A percentile compares a stretch with the other conserved stretches of the same genome.
Conservation (phyloP, 2,329 filamentous ascomycete species). For the Alternaria alternata region DNA sequence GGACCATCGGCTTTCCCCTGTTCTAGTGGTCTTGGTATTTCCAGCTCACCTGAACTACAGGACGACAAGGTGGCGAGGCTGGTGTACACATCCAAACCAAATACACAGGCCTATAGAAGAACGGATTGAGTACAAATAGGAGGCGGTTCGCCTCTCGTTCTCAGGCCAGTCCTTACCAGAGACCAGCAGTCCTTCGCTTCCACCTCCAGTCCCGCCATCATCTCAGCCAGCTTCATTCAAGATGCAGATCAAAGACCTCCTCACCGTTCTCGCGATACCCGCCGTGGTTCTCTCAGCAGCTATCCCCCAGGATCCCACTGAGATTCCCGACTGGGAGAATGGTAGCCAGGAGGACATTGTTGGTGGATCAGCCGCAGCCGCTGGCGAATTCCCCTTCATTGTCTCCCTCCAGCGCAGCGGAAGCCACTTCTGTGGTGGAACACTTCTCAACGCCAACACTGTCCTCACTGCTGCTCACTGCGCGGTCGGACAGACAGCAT, state of each 20-base stretch:
- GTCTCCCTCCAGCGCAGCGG: slow-evolving; percentile 32
- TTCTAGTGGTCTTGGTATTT: neutral
- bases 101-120: neutral
- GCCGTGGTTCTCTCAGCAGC: slow-evolving; percentile 31
- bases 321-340: slow-evolving; percentile 8
- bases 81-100: neutral
- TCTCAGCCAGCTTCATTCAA: neutral
- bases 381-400: slow-evolving; percentile 42
- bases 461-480: slow-evolving; percentile 43
- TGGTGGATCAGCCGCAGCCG: slow-evolving; percentile 31
- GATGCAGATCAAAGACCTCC: slow-evolving; percentile 4
- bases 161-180: slow-evolving; percentile 1
- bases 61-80: neutral
- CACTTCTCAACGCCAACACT: slow-evolving; percentile 40
- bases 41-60: neutral
- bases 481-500: slow-evolving; percentile 13
- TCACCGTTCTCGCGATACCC: slow-evolving; percentile 16
- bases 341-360: slow-evolving; percentile 27
- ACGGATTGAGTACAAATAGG: neutral
- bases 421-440: slow-evolving; percentile 39
- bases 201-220: neutral
- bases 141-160: neutral
- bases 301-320: slow-evolving; percentile 32
- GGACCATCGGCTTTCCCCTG: neutral
- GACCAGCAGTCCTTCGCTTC: slow-evolving; percentile 2